These are phyloP conservation scores for Lenzites betulinus DNA, from an alignment of 768 basidiomycete genomes.

Conservation along the genomic window DNA sequence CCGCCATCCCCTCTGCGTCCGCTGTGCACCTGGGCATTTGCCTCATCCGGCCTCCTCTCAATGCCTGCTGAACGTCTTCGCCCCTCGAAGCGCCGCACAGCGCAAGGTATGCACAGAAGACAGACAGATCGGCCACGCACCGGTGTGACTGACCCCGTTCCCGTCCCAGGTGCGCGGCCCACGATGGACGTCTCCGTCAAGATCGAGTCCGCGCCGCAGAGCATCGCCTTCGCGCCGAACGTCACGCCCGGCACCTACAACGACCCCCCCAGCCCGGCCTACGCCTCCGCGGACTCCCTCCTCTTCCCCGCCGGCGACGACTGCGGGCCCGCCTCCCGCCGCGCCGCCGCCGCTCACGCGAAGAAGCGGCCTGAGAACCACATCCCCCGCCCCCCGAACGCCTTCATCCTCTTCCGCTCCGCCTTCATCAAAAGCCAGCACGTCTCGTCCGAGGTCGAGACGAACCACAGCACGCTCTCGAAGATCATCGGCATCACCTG, in stretches of 20 bases:
- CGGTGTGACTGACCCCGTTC: conserved; percentile 8
- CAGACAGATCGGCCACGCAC: conserved; percentile 3
- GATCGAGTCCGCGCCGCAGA: conserved; percentile 28
- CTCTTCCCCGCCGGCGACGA: conserved; percentile 56
- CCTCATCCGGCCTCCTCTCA: conserved; percentile 18
- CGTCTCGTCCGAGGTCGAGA: conserved; percentile 76
- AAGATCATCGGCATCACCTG: conserved; percentile 86
- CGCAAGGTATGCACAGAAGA: conserved; percentile 14
- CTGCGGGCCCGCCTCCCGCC: conserved; percentile 28
- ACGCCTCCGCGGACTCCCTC: conserved; percentile 44
- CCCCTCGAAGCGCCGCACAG: conserved; percentile 22
- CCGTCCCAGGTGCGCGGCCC: conserved; percentile 12
- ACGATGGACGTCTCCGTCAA: conserved; percentile 11
- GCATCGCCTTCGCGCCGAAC: conserved; percentile 59
- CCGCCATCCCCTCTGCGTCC: conserved; percentile 19
- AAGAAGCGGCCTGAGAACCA: conserved; percentile 76
- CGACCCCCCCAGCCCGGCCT: conserved; percentile 43
- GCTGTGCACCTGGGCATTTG: conserved; percentile 16
- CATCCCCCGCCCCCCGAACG: conserved; percentile 83
- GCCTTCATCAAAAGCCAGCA: conserved; percentile 80
- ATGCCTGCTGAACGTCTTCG: conserved; percentile 27
- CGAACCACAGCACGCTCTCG: conserved; percentile 79
- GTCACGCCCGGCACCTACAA: conserved; percentile 61
- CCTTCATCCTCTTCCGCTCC: conserved; percentile 85
- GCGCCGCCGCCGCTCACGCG: conserved; percentile 45